Evolutionary conservation across 73 alveolate species (phyloP), one percentile per base, ranked within the genome.

Genomic region (Effrenium voratum): DNA sequence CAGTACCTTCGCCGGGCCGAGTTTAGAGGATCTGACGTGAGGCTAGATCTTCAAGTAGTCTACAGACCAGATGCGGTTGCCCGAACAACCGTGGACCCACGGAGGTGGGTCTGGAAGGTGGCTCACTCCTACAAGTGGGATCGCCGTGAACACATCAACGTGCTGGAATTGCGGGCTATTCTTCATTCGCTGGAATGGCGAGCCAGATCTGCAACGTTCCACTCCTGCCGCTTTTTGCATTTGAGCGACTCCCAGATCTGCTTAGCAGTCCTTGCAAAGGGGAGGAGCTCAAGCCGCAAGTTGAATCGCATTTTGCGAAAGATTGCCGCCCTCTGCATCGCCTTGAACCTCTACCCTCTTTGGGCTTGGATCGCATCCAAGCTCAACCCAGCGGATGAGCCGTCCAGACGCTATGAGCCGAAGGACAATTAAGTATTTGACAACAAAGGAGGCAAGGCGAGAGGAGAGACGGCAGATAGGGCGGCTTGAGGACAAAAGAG

Each of bases 381-480:
- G 73, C 24, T 80, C 34, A 80, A 80, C 32, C 91, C 91, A n/a
- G 91, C 91, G 5, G 91, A 80, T 80, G 72, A 44, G 28, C 91
- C 91, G 5, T 46, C 73, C 26, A 24, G 91, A 13, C 24, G 72
- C 47, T 75, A 75, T 75, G 86, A 36, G 59, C 82, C 45, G 82
- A 26, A 24, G 44, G 49, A n/a, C 36, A 32, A 5, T 19, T 3
- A 12, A n/a, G 45, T 5, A 13, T 12, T 5, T 26, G 47, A 70
- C 82, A 13, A 70, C n/a, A n/a, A n/a, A n/a, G n/a, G n/a, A n/a
- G n/a, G n/a, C n/a, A n/a, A n/a, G n/a, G n/a, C n/a, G 36, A 47
- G 82, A 44, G 6, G 47, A 36, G 44, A 13, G 82, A 5, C 45
- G 47, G 10, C 49, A 70, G 47, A 47, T n/a, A n/a, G 36, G 47